Percentiles rank a stretch among this genome's conserved stretches.
Evolutionary conservation across 2,329 filamentous ascomycete genomes (phyloP).

Genomic region (Xylariaceae sp.): DNA sequence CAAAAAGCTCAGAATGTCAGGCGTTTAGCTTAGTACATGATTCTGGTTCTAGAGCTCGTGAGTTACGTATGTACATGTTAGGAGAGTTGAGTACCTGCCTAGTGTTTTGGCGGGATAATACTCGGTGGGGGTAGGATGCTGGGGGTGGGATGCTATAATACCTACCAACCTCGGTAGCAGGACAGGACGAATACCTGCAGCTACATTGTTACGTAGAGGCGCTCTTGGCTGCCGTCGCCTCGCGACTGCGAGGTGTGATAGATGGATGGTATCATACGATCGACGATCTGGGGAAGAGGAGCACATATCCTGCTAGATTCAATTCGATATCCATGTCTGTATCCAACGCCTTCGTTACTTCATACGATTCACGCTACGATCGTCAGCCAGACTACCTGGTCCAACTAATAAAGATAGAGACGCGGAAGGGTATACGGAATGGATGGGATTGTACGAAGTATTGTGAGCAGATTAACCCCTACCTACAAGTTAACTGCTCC

Average conservation of each 20-base stretch:
- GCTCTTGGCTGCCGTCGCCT: not conserved
- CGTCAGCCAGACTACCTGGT: not conserved
- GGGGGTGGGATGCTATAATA: not conserved
- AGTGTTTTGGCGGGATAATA: not conserved
- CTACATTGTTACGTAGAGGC: not conserved
- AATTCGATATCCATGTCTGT: conserved; percentile 2
- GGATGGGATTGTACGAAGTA: no score
- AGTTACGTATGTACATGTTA: not conserved
- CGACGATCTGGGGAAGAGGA: not conserved
- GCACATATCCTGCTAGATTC: conserved; percentile 2
- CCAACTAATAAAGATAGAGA: no score
- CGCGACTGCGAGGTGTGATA: not conserved
- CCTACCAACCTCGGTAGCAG: no score
- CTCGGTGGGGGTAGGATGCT: not conserved
- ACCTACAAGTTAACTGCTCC: no score
- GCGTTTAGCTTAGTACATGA: conserved; percentile 2
- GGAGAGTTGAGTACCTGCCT: not conserved
- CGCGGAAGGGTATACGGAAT: not conserved
- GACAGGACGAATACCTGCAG: not conserved
- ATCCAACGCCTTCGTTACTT: conserved; percentile 14
- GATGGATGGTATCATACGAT: not conserved
- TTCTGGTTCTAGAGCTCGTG: not conserved
- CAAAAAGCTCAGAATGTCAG: conserved; percentile 6
- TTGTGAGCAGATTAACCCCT: no score
- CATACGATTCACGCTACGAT: conserved; percentile 9